Evolutionary conservation across 805 yeast species (phyloP).

Genomic region (Yarrowia sp.): DNA sequence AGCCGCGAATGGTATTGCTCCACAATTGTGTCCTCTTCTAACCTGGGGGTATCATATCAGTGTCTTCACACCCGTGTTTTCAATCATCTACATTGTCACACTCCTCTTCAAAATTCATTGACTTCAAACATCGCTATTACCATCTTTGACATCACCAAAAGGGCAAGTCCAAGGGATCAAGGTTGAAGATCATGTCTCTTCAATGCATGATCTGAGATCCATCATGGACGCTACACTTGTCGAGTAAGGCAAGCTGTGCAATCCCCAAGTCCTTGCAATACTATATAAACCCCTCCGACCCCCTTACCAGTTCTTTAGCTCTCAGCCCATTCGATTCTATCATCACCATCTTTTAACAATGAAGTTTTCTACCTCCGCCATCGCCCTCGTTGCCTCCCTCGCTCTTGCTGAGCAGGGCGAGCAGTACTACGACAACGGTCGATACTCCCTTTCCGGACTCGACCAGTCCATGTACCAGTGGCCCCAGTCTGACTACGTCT

Average conservation of each 20-base stretch:
- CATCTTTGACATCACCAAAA: neutral
- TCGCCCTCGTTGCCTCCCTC: slow-evolving; percentile 5
- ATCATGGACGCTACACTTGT: neutral
- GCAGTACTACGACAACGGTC: slow-evolving; percentile 8
- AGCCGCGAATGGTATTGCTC: too few relatives aligned
- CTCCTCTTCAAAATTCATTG: too few relatives aligned
- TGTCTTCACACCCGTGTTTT: too few relatives aligned
- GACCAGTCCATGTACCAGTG: slow-evolving; percentile 16
- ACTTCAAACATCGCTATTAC: too few relatives aligned
- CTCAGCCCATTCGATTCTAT: slow-evolving; percentile 10
- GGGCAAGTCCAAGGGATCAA: neutral
- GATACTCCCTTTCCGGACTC: neutral
- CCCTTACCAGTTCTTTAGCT: neutral
- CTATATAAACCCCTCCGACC: neutral
- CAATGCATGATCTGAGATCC: neutral
- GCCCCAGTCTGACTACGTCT: slow-evolving; percentile 23
- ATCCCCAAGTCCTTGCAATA: neutral
- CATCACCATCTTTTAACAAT: slow-evolving; percentile 7
- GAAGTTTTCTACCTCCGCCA: slow-evolving; percentile 12
- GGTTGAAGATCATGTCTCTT: neutral
- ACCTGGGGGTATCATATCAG: too few relatives aligned
- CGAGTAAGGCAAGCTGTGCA: neutral
- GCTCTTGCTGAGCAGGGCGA: slow-evolving; percentile 6
- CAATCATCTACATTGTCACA: too few relatives aligned
- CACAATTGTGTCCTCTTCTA: too few relatives aligned